Percentiles rank a stretch among this genome's conserved stretches.
Conservation (phyloP, 208 protist species). For the Jaenimonas drosophilae region DNA sequence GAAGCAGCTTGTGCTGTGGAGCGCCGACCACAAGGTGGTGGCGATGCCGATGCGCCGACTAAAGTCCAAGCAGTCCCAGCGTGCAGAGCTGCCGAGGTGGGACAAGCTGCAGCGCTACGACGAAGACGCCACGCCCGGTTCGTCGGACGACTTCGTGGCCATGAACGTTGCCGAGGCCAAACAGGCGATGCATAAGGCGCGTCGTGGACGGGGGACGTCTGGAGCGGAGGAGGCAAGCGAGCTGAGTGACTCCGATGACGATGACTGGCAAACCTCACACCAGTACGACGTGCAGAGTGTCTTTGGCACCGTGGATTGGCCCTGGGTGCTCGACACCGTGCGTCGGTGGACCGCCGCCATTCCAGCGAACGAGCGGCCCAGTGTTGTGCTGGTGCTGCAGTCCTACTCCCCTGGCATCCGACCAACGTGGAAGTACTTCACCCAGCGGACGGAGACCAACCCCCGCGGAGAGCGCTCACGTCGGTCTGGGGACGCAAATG, state of each 20-base stretch:
- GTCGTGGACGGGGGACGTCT: too few species aligned
- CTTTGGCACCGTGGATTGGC: slow-evolving; percentile 77
- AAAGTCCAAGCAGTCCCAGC: slow-evolving; percentile 20
- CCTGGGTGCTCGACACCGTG: slow-evolving; percentile 60
- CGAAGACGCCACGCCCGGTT: too few species aligned
- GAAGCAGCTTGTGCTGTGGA: slow-evolving; percentile 51
- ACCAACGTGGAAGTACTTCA: slow-evolving; percentile 10
- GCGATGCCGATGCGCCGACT: slow-evolving; percentile 37
- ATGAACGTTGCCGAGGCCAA: too few species aligned
- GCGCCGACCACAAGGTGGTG: slow-evolving; percentile 31
- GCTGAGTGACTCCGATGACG: slow-evolving; percentile 11
- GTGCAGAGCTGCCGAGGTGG: slow-evolving; percentile 12
- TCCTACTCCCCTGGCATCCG: slow-evolving; percentile 17
- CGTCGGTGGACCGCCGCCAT: slow-evolving; percentile 30
- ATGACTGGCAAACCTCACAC: too few species aligned
- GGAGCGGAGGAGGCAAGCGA: too few species aligned
- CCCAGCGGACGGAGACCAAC: neutral
- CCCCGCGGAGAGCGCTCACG: neutral
- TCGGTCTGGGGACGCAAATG: neutral
- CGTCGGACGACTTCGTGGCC: too few species aligned
- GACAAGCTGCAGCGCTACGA: too few species aligned
- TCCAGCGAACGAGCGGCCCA: slow-evolving; percentile 14
- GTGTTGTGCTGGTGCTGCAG: slow-evolving; percentile 51
- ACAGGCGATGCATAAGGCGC: too few species aligned
- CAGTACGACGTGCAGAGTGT: slow-evolving; percentile 35